Percentiles rank a stretch among this genome's conserved stretches.
Conservation (phyloP, 441 rosid species). For the Jatropha podagrica region DNA sequence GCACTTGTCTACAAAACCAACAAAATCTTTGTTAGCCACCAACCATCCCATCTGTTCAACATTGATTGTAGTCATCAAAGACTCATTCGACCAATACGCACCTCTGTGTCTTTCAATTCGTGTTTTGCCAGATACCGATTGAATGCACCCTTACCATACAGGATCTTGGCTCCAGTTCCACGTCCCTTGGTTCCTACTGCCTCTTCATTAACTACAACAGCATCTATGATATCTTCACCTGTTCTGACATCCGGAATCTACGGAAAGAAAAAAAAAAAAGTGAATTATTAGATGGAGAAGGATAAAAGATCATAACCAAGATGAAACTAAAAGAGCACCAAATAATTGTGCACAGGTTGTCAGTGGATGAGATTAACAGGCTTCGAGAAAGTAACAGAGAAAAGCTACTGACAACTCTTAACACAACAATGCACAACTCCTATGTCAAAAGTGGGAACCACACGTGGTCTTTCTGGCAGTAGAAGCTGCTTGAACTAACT, state of each 20-base stretch:
- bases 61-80: background rate
- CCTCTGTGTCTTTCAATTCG: slow-evolving; percentile 46
- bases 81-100: slow-evolving; percentile 11
- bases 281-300: background rate
- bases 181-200: slow-evolving; percentile 62
- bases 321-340: background rate
- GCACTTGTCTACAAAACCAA: slow-evolving; percentile 41
- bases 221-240: slow-evolving; percentile 74
- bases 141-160: slow-evolving; percentile 73
- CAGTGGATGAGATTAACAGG: background rate
- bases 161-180: slow-evolving; percentile 76
- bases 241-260: slow-evolving; percentile 87
- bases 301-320: background rate
- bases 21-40: background rate
- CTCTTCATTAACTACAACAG: slow-evolving; percentile 81
- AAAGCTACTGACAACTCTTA: background rate
- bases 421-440: background rate
- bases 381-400: background rate
- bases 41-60: background rate
- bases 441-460: background rate
- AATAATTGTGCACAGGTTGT: no score
- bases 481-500: background rate
- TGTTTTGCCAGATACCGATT: slow-evolving; percentile 56
- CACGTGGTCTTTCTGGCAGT: background rate
- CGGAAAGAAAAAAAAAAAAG: slow-evolving; percentile 4